phyloP scores from a whole-genome alignment of 768 basidiomycete species.

The Macrolepiota dolichaula region DNA sequence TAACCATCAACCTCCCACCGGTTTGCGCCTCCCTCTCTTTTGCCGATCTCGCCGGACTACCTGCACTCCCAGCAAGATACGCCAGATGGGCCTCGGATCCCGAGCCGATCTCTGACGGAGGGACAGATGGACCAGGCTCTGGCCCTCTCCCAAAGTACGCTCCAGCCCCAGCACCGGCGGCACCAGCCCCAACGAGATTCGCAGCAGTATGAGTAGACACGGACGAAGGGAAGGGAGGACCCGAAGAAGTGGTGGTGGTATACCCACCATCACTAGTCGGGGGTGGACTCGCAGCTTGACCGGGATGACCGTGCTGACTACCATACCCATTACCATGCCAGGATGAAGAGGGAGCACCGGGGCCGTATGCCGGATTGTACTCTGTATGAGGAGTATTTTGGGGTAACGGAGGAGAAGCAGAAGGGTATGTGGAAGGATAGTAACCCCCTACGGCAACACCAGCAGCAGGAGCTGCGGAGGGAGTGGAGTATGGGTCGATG shows the following conservation, averaged over 20 bases:
- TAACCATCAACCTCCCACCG: too few relatives aligned
- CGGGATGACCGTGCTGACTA: background rate
- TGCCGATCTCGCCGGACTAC: too few relatives aligned
- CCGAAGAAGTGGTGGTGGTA: background rate
- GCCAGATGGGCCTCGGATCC: background rate
- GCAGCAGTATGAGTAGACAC: background rate
- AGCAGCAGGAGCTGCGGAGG: background rate
- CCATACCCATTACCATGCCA: background rate
- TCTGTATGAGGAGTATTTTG: background rate
- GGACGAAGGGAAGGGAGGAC: background rate
- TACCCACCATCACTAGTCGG: conserved; percentile 1
- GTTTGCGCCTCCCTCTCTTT: too few relatives aligned
- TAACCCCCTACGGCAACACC: background rate
- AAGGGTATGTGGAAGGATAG: background rate
- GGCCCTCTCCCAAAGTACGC: background rate
- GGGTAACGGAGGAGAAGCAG: background rate
- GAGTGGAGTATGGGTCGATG: background rate
- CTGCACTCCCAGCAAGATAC: too few relatives aligned
- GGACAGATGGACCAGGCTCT: conserved; percentile 4
- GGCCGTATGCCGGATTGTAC: background rate
- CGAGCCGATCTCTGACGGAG: conserved; percentile 5
- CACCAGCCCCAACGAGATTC: background rate
- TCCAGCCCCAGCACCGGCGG: background rate
- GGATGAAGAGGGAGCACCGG: background rate
- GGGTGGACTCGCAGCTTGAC: background rate